Base-by-base conservation (phyloP, 179 eudicot genomes). In the Heliamphora pulchella region DNA sequence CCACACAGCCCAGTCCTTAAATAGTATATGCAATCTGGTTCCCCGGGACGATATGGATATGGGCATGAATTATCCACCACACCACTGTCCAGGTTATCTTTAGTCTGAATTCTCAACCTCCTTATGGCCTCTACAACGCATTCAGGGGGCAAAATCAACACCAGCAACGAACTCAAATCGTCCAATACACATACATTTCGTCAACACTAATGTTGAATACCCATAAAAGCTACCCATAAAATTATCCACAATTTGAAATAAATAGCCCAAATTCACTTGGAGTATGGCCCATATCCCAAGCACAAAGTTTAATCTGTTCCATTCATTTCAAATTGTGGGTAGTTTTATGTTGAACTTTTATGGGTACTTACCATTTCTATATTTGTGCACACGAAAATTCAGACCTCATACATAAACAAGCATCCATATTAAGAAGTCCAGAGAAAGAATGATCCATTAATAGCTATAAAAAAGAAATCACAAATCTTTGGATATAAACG, bases 1-100 rank as follows among this genome's bases (percentile, higher is more conserved):
- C 90, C 91, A 86, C 96, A 93, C 20, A 73, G 61, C n/a, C 97
- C 93, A 76, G 88, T 89, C 80, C 88, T 89, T 63, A 89, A 50
- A 83, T 83, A 90, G 82, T 83, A 87, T 43, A 81, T 76, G 74
- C 97, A 93, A 82, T 93, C 91, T 2, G 97, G 94, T 74, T 90
- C 91, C 3, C 91, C 92, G 0, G 91, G 93, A 55, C 94, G 88
- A 79, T 86, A 89, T 15, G 97, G 97, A 59, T 88, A 90, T 5
- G 78, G 73, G 67, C 15, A 18, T 46, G 57, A 48, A 83, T 81
- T 81, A 11, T 65, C 81, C 53, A 15, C 82, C 20, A 6, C 81
- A 48, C 75, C 88, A 43, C 82, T 82, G 55, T 73, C 78, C 66
- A 67, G 76, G 15, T 44, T 66, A 59, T 58, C 78, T 44, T 62